A percentile compares a stretch with the other conserved stretches of the same genome.
Evolutionary conservation across 305 asterid species (phyloP).

Genomic region (Fraxinus angustifolia): DNA sequence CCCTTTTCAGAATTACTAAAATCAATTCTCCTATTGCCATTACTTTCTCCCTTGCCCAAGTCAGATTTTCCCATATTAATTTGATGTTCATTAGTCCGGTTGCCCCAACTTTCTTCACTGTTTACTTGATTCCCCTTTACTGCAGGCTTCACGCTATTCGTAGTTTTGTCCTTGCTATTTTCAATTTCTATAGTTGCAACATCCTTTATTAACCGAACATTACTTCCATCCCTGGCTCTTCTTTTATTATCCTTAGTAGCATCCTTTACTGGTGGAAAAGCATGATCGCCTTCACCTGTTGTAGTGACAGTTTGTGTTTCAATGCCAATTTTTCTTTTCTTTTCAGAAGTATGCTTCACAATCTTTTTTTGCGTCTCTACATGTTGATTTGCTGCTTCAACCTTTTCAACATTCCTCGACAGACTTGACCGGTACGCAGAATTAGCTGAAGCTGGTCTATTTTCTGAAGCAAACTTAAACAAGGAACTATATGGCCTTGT

Average conservation of each 20-base stretch:
- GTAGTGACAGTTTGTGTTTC: constrained; percentile 23
- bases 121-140: constrained; percentile 33
- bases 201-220: constrained; percentile 26
- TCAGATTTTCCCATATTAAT: constrained; percentile 26
- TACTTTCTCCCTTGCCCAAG: constrained; percentile 21
- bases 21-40: constrained; percentile 23
- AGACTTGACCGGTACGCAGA: constrained; percentile 34
- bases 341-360: constrained; percentile 34
- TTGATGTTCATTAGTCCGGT: constrained; percentile 30
- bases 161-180: constrained; percentile 24
- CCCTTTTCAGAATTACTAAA: constrained; percentile 33
- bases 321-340: constrained; percentile 44
- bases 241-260: constrained; percentile 35
- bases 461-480: constrained; percentile 28
- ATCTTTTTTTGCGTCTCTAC: constrained; percentile 29
- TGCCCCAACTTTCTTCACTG: constrained; percentile 24
- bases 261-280: constrained; percentile 23
- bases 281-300: constrained; percentile 29
- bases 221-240: constrained; percentile 32
- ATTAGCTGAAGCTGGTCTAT: constrained; percentile 33
- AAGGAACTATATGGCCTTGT: constrained; percentile 70
- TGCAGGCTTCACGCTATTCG: constrained; percentile 27
- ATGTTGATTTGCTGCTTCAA: constrained; percentile 24
- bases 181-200: constrained; percentile 30
- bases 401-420: constrained; percentile 37